Conservation (phyloP, 176 grass and related monocot genomes). For the Lolium multiflorum region DNA sequence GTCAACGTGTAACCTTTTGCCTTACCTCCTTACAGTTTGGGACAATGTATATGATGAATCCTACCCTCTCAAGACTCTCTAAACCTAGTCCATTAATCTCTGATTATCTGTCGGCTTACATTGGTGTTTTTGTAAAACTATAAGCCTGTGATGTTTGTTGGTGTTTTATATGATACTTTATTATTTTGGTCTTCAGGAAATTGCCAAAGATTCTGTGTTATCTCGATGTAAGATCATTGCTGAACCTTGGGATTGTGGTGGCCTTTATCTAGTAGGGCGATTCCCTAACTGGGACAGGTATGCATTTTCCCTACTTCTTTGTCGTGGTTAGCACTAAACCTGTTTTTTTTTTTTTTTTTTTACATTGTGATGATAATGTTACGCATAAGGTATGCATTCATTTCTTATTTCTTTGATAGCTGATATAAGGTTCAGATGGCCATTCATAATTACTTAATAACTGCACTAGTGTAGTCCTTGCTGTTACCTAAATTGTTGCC, state of each 20-base stretch:
- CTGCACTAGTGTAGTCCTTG: background rate
- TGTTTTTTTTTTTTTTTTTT: background rate
- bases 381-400: background rate
- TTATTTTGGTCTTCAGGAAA: slow-evolving; percentile 61
- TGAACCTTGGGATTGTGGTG: slow-evolving; percentile 98
- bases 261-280: slow-evolving; percentile 92
- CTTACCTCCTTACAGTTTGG: background rate
- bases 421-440: slow-evolving; percentile 10
- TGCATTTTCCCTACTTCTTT: slow-evolving; percentile 23
- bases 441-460: slow-evolving; percentile 5
- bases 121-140: background rate
- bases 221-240: slow-evolving; percentile 99
- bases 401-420: slow-evolving; percentile 18
- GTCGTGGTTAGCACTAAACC: background rate
- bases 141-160: slow-evolving; percentile 8
- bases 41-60: background rate
- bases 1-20: slow-evolving; percentile 17
- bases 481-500: slow-evolving; percentile 18
- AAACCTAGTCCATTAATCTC: background rate
- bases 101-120: background rate
- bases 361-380: slow-evolving; percentile 35
- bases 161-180: slow-evolving; percentile 23
- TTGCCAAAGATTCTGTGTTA: slow-evolving; percentile 87
- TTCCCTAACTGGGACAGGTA: slow-evolving; percentile 99
- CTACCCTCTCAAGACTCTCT: slow-evolving; percentile 5